Base-by-base conservation (phyloP, 805 yeast species). In the Barnettozyma populi region DNA sequence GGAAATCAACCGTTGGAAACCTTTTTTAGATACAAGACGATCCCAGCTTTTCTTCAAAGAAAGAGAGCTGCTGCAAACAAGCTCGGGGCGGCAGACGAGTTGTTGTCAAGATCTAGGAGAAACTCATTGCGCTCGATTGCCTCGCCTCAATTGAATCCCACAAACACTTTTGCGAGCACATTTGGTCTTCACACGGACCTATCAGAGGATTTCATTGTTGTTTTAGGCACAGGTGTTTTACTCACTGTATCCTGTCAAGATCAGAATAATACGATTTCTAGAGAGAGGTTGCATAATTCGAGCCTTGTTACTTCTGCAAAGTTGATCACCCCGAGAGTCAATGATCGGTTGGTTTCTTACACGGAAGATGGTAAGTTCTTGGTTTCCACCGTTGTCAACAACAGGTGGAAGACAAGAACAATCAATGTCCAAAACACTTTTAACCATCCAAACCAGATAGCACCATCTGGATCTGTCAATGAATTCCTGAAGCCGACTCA, bases 281-380 rank as follows among this genome's bases (percentile, higher is more conserved):
- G 62, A 37, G 61, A 68, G 7, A 47, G 53, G n/a, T 36, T 74
- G 10, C 61, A 70, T 2, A 45, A 55, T 14, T 51, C 61, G 1
- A 60, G 67, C 19, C 57, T 84, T n/a, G 68, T 71, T 1, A 69
- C 79, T 2, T 82, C 83, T 47, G 75, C 74, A 44, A 76, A 76
- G 50, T 61, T 88, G 10, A 61, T 74, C 2, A 82, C 95, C 0
- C 88, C 95, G 5, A 72, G 94, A 60, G 82, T 86, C 23, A 82
- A 79, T 57, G 94, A 86, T 60, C 70, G 90, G 51, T 66, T 87
- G 27, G 79, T 87, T 1, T 76, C 81, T 48, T 71, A 75, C 41
- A 66, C 76, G 4, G 66, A 65, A 11, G 71, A 71, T 42, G 79
- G 78, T 10, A 75, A 75, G 34, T 55, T 86, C 13, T 66, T 83